Evolutionary conservation across 2,329 filamentous ascomycete species (phyloP), one percentile per base, ranked within the genome.

Genomic region (Calonectria honghensis): DNA sequence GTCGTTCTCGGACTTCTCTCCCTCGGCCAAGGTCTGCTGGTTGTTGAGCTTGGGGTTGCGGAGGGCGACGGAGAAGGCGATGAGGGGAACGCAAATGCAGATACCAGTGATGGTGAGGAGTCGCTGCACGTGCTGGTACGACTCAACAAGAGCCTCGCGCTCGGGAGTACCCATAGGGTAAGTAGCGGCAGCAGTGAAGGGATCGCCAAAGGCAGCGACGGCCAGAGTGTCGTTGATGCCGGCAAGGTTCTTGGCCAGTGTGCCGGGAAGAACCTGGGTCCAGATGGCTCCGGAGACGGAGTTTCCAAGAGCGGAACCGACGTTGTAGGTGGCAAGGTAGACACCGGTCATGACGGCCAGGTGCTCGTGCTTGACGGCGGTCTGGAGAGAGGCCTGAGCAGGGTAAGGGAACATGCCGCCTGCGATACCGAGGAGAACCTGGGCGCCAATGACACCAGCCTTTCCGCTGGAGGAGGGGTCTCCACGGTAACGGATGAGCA

Each of bases 261-360:
- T 81, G 0, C 74, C 72, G 2, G 89, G 90, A 57, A 93, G 85
- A 3, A 89, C 84, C 79, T 93, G 90, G 0, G 89, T 90, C 91
- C 91, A 93, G 75, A 93, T 88, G 27, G 90, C 90, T 18, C 91
- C 91, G 0, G 91, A 91, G 32, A 93, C 88, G 20, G 90, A 87
- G 80, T 90, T 90, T 29, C 92, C 91, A 1, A 93, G 82, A 0
- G 91, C 91, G 6, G 88, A 91, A 37, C 92, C 92, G 50, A 93
- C 87, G 80, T 91, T 91, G 84, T 93, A 93, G n/a, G 85, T 88
- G 20, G 91, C 90, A 3, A 93, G 88, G 80, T 90, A 93, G 24
- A 93, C 82, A 51, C 89, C 91, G 0, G 91, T 94, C 76, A 94
- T 89, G 75, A 93, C 90, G 54, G 92, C 92, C 39, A 94, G 85